These are phyloP conservation scores for Talaromyces liani DNA, from an alignment of 495 filamentous ascomycete genomes.

Conservation along the genomic window DNA sequence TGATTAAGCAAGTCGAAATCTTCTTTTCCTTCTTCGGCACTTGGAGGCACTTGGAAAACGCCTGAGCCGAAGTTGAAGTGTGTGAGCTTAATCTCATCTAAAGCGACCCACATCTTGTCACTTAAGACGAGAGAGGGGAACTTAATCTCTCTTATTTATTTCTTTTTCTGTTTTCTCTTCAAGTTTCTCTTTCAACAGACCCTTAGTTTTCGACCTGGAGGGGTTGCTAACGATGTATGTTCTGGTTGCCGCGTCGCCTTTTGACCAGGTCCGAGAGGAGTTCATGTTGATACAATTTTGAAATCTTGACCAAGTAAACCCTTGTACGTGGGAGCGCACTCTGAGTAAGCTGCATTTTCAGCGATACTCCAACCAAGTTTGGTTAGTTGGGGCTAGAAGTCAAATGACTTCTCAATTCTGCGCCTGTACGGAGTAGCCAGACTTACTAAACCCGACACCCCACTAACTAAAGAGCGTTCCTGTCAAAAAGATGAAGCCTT, in stretches of 20 bases:
- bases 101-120: background rate
- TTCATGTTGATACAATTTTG: background rate
- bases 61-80: background rate
- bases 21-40: background rate
- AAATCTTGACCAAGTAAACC: background rate
- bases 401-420: conserved; percentile 6
- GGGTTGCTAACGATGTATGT: background rate
- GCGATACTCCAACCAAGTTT: background rate
- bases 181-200: background rate
- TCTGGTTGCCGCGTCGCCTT: background rate
- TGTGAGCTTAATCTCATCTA: background rate
- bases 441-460: background rate
- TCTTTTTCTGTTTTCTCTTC: background rate
- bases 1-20: background rate
- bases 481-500: background rate
- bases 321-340: background rate
- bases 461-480: background rate
- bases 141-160: background rate
- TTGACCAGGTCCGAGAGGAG: background rate
- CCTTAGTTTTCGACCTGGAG: background rate
- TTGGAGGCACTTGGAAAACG: background rate
- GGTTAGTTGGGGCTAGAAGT: background rate
- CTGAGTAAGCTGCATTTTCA: background rate
- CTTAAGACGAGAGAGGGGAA: background rate
- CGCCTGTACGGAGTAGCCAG: background rate